These are phyloP conservation scores for Ensete glaucum DNA, from an alignment of 176 grass and related monocot genomes.

Conservation along the genomic window DNA sequence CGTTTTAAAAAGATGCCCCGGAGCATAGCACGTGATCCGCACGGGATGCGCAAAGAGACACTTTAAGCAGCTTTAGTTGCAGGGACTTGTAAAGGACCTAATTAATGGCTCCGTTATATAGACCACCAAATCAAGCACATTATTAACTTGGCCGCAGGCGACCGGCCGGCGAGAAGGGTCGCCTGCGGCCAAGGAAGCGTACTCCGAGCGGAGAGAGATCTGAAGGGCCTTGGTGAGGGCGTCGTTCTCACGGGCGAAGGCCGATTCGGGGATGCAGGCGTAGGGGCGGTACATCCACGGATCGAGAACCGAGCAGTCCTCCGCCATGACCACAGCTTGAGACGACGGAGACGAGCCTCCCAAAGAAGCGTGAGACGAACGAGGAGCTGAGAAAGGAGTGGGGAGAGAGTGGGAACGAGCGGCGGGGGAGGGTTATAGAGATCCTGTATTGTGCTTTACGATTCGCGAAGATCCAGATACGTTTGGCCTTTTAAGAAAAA, in stretches of 20 bases:
- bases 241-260: slow-evolving; percentile 27
- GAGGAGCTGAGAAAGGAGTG: neutral
- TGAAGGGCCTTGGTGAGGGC: slow-evolving; percentile 50
- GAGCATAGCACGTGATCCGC: neutral
- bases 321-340: slow-evolving; percentile 25
- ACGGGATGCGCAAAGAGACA: neutral
- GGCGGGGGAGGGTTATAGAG: neutral
- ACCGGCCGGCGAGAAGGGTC: neutral
- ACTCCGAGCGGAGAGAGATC: slow-evolving; percentile 39
- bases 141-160: too few species aligned
- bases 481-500: too few species aligned
- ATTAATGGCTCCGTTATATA: too few species aligned
- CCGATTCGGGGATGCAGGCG: neutral
- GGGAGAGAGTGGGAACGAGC: neutral
- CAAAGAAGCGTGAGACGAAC: neutral
- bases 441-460: too few species aligned
- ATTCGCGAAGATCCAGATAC: too few species aligned
- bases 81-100: too few species aligned
- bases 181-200: neutral
- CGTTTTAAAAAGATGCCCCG: too few species aligned
- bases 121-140: too few species aligned
- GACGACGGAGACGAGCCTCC: neutral
- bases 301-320: slow-evolving; percentile 29
- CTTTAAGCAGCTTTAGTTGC: too few species aligned
- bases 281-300: slow-evolving; percentile 23